A percentile compares a stretch with the other conserved stretches of the same genome.
Conservation (phyloP, 345 rosid genomes). For the Corymbia maculata region DNA sequence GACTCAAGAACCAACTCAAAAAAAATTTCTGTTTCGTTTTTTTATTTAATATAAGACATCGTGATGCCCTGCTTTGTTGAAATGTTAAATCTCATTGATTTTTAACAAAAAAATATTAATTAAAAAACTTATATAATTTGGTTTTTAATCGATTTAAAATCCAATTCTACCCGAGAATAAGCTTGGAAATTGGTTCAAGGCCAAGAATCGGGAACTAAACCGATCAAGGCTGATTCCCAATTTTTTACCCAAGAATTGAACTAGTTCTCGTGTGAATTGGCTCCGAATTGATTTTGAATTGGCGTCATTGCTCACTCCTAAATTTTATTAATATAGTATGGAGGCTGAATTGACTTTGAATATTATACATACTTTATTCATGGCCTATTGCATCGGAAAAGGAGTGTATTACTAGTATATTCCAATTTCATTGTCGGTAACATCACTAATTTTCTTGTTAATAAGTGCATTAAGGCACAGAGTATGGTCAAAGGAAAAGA, state of each 20-base stretch:
- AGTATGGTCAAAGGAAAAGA: neutral
- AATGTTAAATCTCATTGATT: neutral
- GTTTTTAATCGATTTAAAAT: neutral
- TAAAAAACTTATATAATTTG: neutral
- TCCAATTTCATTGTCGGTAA: neutral
- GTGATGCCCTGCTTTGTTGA: neutral
- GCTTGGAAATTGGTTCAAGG: neutral
- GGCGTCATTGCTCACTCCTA: neutral
- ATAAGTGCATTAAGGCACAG: neutral
- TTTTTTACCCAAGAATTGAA: neutral
- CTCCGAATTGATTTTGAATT: neutral
- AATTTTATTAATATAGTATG: neutral
- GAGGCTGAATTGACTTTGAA: neutral
- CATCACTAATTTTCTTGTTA: neutral
- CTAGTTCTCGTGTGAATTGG: neutral
- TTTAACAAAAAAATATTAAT: neutral
- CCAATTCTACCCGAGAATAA: neutral
- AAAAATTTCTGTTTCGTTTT: neutral
- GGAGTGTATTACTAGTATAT: neutral
- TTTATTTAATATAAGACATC: neutral
- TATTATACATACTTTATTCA: neutral
- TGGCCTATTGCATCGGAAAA: neutral
- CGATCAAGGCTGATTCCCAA: neutral
- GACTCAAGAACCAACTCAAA: rapidly evolving
- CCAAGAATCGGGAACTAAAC: neutral